Base-by-base conservation (phyloP, 805 yeast genomes). In the Wickerhamomyces chambardii region DNA sequence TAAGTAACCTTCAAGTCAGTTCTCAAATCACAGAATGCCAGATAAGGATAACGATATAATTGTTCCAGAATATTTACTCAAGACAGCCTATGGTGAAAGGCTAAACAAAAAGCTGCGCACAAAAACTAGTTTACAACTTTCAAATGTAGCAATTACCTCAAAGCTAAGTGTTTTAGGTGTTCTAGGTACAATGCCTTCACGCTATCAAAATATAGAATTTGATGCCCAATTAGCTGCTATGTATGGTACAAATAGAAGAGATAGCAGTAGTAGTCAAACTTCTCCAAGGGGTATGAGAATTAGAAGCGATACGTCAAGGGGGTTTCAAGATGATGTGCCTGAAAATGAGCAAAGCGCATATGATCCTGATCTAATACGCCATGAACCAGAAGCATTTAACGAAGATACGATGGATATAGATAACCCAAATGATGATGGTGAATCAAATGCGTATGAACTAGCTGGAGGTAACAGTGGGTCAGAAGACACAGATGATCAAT, bases 111-210 rank as follows among this genome's bases (percentile, higher is more conserved):
- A 35, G 22, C 29, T 44, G 15, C 27, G 12, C 3, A 5, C 12
- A n/a, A 24, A 24, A 24, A 6, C 7, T n/a, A 24, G 12, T 8
- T 2, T 6, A 2, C 27, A 24, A 14, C 12, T n/a, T 2, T 24
- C 27, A 14, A 24, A 24, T 24, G 27, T 24, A n/a, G 27, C 45
- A 11, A 33, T 30, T 11, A 16, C 36, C 4, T 32, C 41, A 9
- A 33, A 37, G 17, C 38, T 46, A 4, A 32, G 45, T 10, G 32
- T 41, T 1, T 22, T 36, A 14, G 49, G 51, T 6, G 31, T 47
- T 3, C 27, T 47, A 44, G 51, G 51, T 2, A 34, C 37, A 5
- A 38, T 43, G 40, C 51, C 51, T 1, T 37, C 43, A 1, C 38
- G 42, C 15, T 45, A 33, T 26, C 24, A 14, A 4, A 38, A 36